Base-by-base conservation (phyloP, 2,329 filamentous ascomycete genomes). In the Cryphonectria carpinicola region DNA sequence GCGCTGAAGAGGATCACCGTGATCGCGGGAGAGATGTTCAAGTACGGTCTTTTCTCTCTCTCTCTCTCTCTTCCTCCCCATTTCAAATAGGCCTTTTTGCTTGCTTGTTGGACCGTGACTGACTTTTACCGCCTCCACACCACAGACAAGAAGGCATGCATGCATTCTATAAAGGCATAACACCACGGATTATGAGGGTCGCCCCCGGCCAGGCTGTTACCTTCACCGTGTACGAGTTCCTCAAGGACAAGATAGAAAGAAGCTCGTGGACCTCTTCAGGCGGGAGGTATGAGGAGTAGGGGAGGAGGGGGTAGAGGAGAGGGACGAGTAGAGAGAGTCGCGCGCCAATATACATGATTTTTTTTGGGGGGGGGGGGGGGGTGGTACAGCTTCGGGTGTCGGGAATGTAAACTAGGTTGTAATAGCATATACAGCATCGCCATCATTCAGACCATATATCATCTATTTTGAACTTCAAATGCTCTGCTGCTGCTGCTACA, bases 131-230 rank as follows among this genome's bases (percentile, higher is more conserved):
- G 37, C 37, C 37, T 39, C 37, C 37, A 39, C 37, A 39, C 17
- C 54, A 43, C 14, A 93, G 92, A 78, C 93, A 97, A 84, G 96
- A 99, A 83, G 96, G 96, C 49, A 86, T 95, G 76, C 91, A 94
- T 77, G 96, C 96, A 64, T 99, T 99, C 84, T 99, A 97, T 87
- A 98, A 98, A 88, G 96, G 96, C 77, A 99, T 99, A 82, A 99
- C 96, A 63, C 96, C 96, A 8, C 89, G 96, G 77, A 93, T 99
- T 76, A 98, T 98, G 94, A 90, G 96, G 78, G 96, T 99, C 68
- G 96, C 96, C 37, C 96, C 96, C 10, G 96, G 96, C 63, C 96
- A 99, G 85, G 96, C 89, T 71, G 89, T 91, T 68, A 91, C 89
- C 4, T 91, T 91, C 72, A 91, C 89, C 82, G 92, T 95, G 75